Conservation (phyloP, 1,139 yeast genomes). For the Magnusiomyces magnusii region DNA sequence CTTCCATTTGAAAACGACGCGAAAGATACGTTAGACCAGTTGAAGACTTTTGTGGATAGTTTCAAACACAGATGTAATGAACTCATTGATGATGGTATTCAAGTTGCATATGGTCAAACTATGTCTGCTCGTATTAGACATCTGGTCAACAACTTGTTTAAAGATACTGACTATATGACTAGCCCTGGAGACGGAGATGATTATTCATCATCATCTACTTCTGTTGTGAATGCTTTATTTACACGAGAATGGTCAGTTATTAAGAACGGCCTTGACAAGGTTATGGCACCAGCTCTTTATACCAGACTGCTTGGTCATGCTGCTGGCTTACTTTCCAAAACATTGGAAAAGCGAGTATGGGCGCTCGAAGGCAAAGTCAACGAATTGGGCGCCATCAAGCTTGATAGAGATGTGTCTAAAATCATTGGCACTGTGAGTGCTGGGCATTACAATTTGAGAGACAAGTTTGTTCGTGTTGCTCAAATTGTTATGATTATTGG, state of each 20-base stretch:
- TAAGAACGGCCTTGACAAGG: constrained; percentile 57
- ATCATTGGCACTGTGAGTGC: constrained; percentile 43
- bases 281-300: constrained; percentile 45
- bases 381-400: constrained; percentile 73
- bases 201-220: constrained; percentile 23
- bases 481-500: constrained; percentile 78
- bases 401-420: constrained; percentile 75
- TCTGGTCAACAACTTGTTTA: constrained; percentile 48
- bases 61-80: constrained; percentile 40
- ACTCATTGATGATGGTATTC: constrained; percentile 47
- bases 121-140: constrained; percentile 44
- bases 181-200: constrained; percentile 25
- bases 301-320: constrained; percentile 48
- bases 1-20: constrained; percentile 54
- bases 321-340: constrained; percentile 41
- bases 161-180: constrained; percentile 43
- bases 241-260: constrained; percentile 56
- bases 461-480: constrained; percentile 69
- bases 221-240: constrained; percentile 33
- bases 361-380: constrained; percentile 58
- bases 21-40: constrained; percentile 37
- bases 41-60: constrained; percentile 30
- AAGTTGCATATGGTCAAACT: constrained; percentile 51
- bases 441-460: constrained; percentile 55
- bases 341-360: constrained; percentile 65